Conservation (phyloP, 2,329 filamentous ascomycete species). For the Fusarium aywerte region DNA sequence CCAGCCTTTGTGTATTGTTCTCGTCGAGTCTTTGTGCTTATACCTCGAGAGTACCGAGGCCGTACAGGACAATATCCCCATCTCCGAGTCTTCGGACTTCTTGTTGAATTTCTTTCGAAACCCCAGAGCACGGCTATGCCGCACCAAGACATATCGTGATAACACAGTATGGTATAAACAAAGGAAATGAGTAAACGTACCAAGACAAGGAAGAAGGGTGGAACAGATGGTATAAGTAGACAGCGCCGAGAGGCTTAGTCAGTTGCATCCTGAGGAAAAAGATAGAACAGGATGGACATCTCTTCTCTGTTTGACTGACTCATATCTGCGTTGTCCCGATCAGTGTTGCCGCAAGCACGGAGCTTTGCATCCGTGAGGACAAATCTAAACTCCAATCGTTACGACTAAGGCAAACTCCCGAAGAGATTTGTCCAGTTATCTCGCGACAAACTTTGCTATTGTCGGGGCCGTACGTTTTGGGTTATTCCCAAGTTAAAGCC, state of each 20-base stretch:
- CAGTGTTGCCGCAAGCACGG: neutral
- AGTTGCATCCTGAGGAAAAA: neutral
- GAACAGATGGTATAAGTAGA: neutral
- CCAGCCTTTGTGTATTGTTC: too few relatives aligned
- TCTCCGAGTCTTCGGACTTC: neutral
- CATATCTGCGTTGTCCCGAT: neutral
- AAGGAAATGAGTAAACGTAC: neutral
- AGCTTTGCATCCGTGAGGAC: neutral
- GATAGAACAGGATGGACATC: neutral
- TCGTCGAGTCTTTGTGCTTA: too few relatives aligned
- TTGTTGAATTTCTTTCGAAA: neutral
- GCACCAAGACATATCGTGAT: neutral
- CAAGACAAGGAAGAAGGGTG: too few relatives aligned
- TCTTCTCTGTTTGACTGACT: neutral
- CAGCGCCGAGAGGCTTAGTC: neutral
- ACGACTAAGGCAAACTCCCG: too few relatives aligned
- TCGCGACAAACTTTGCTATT: rapidly evolving
- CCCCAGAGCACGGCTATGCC: neutral
- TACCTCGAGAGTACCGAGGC: too few relatives aligned
- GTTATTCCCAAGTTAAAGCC: rapidly evolving
- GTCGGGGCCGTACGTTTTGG: neutral
- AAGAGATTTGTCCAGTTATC: neutral
- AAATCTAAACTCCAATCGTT: neutral
- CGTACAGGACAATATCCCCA: neutral
- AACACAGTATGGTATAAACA: neutral